Evolutionary conservation across 2,329 filamentous ascomycete genomes (phyloP).

Genomic region (Ophiostoma sp.): DNA sequence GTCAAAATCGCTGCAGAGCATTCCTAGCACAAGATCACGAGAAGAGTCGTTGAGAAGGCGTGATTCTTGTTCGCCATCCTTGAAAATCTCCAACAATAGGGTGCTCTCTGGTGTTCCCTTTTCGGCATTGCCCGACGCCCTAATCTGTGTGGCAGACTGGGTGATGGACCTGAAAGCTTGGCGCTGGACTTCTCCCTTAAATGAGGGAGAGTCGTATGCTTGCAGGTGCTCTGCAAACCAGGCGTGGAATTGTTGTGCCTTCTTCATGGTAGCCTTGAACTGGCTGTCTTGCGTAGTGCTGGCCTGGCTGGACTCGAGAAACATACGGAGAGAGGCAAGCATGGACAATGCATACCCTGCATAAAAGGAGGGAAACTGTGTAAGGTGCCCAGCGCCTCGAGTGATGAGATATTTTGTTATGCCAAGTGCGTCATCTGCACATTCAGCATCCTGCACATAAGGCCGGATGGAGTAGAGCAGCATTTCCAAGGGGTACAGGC

Average conservation of each 20-base stretch:
- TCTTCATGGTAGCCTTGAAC: conserved; percentile 68
- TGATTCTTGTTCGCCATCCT: conserved; percentile 58
- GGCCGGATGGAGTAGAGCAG: conserved; percentile 72
- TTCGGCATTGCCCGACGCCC: conserved; percentile 62
- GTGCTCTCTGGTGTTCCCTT: conserved; percentile 69
- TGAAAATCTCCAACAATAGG: conserved; percentile 71
- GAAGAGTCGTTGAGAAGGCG: conserved; percentile 66
- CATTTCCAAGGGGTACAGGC: conserved; percentile 85
- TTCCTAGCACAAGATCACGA: conserved; percentile 61
- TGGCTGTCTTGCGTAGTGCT: conserved; percentile 82
- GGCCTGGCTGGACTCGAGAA: conserved; percentile 67
- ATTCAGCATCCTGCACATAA: conserved; percentile 76
- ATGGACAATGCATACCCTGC: conserved; percentile 75
- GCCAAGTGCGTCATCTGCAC: conserved; percentile 83
- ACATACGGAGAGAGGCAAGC: conserved; percentile 69
- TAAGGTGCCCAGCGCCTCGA: conserved; percentile 60
- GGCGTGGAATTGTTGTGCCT: conserved; percentile 65
- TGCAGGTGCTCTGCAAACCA: conserved; percentile 72
- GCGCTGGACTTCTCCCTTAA: conserved; percentile 45
- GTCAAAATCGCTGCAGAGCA: conserved; percentile 71
- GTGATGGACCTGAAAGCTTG: conserved; percentile 62
- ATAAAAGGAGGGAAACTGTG: conserved; percentile 64
- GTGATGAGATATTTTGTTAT: conserved; percentile 78
- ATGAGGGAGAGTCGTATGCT: conserved; percentile 52
- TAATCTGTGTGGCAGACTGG: conserved; percentile 61